A percentile compares a stretch with the other conserved stretches of the same genome.
These are phyloP conservation scores for Kazachstania bromeliacearum DNA, from an alignment of 805 yeast genomes.

Conservation along the genomic window DNA sequence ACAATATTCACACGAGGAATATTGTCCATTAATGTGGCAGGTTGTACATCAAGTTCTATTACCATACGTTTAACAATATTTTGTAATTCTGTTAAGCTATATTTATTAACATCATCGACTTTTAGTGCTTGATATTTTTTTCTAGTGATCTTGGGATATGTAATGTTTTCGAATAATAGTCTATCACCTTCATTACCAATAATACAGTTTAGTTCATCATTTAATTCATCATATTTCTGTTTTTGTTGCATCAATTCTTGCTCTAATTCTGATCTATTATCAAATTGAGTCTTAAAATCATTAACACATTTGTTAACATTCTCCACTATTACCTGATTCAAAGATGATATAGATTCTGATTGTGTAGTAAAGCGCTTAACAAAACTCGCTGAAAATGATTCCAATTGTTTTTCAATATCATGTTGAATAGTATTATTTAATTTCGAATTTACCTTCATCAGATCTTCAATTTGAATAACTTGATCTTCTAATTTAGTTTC, in stretches of 20 bases:
- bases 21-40: neutral
- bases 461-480: neutral
- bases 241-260: neutral
- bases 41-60: neutral
- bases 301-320: neutral
- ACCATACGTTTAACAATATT: slow-evolving; percentile 24
- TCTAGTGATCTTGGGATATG: slow-evolving; percentile 2
- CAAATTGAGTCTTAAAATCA: neutral
- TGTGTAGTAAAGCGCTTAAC: neutral
- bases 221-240: neutral
- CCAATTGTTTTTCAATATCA: neutral
- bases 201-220: neutral
- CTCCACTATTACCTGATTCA: neutral
- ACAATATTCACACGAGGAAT: neutral
- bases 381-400: neutral
- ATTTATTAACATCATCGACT: slow-evolving; percentile 21
- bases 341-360: neutral
- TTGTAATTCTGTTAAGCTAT: slow-evolving; percentile 26
- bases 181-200: slow-evolving; percentile 1
- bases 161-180: slow-evolving; percentile 3
- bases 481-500: neutral
- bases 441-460: neutral
- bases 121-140: slow-evolving; percentile 1
- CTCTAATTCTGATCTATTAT: neutral
- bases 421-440: neutral